Evolutionary conservation across 2,329 filamentous ascomycete genomes (phyloP).

Genomic region (Parafenestella ontariensis): DNA sequence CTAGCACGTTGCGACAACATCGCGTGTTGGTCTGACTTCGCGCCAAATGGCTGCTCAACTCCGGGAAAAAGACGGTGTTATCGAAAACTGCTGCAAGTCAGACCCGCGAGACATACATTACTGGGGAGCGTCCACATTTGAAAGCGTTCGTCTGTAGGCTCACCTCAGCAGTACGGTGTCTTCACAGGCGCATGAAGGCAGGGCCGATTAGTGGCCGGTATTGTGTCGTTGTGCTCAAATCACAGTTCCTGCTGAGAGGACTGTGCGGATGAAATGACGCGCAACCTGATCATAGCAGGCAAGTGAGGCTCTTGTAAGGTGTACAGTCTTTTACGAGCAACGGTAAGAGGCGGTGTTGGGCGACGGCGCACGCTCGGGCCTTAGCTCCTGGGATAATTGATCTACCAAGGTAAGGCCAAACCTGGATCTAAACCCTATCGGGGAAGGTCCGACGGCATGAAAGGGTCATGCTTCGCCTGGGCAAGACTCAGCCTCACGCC

Average conservation of each 20-base stretch:
- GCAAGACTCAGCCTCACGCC: slow-evolving; percentile 16
- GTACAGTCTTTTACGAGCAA: too few species aligned
- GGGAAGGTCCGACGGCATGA: slow-evolving; percentile 1
- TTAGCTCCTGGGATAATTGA: too few species aligned
- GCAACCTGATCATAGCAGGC: slow-evolving; percentile 1
- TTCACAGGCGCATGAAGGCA: not conserved
- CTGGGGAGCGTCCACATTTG: not conserved
- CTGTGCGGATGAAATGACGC: not conserved
- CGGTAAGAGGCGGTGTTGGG: not conserved
- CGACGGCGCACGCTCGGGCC: too few species aligned
- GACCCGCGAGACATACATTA: not conserved
- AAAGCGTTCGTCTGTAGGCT: not conserved
- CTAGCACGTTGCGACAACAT: slow-evolving; percentile 14
- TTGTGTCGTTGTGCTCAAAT: not conserved
- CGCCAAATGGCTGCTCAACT: not conserved
- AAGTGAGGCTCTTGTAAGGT: slow-evolving; percentile 21
- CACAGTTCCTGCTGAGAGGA: not conserved
- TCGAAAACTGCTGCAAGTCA: not conserved
- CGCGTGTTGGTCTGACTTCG: not conserved
- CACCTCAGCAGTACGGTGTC: not conserved
- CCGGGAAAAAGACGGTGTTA: not conserved
- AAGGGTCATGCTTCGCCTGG: slow-evolving; percentile 14
- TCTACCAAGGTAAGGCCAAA: too few species aligned
- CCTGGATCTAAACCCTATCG: too few species aligned
- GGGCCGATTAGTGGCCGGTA: not conserved